Evolutionary conservation across 202 grass and related monocot genomes (phyloP), one percentile per base, ranked within the genome.

Genomic region (Musa balbisiana): DNA sequence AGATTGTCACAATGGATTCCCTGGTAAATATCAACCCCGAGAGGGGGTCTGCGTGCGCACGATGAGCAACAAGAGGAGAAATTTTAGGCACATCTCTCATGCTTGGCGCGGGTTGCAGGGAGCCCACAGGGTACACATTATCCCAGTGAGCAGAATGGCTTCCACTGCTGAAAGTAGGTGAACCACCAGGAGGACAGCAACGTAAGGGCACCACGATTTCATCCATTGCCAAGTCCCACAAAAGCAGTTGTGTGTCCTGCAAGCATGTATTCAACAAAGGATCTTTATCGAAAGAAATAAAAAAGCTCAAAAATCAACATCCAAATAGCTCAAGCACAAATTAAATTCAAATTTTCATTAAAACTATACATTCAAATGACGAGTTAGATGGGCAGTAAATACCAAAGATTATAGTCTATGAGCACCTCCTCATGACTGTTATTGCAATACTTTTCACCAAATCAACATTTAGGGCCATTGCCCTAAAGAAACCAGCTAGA

Each of bases 41-140:
- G 12, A 99, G 87, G 51, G 91, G 96, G 25, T 95, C 89, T 11
- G 80, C 78, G 52, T 94, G 87, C 55, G 85, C 91, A 53, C 89
- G 73, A 70, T 99, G 91, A 12, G 89, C 89, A 49, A 95, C 82
- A 5, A 92, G 82, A 71, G 91, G 89, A 12, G 91, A 90, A 78
- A 99, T 89, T 83, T 99, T 99, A 27, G 87, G 87, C 64, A 99
- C 85, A 52, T 99, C 83, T 75, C 84, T 79, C 89, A 92, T 95
- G 83, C 91, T 85, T 79, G 96, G 96, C 80, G 91, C 84, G 76
- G 96, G 89, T 27, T 85, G 91, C 74, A 99, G 91, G 62, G 87
- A 85, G 70, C 96, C 85, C 29, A 84, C 80, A 16, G 85, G 90
- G 72, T 76, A 74, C 33, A 80, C 84, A 84, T 76, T 92, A 73